Evolutionary conservation across 371 early-diverging fungal genomes (phyloP).

Genomic region (Chytridiales sp.): DNA sequence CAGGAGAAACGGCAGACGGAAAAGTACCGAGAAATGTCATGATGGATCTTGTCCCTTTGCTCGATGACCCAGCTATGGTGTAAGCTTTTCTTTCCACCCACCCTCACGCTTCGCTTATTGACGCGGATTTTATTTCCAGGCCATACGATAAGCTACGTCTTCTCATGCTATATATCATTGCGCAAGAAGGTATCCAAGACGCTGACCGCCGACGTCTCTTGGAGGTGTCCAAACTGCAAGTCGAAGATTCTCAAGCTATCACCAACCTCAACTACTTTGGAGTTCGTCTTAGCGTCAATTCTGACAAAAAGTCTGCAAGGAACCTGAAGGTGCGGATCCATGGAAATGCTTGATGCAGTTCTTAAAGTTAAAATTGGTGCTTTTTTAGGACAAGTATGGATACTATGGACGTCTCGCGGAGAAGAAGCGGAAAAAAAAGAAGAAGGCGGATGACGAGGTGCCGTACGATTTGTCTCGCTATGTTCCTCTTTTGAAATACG

Average conservation of each 20-base stretch:
- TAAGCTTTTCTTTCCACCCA: constrained; percentile 10
- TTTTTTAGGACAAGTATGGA: constrained; percentile 30
- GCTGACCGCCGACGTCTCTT: constrained; percentile 70
- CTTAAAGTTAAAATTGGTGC: background rate
- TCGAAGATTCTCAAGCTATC: constrained; percentile 75
- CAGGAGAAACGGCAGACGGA: constrained; percentile 85
- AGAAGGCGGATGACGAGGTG: constrained; percentile 33
- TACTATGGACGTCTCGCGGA: constrained; percentile 38
- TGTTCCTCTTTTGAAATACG: constrained; percentile 45
- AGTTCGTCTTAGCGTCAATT: constrained; percentile 49
- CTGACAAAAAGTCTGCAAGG: constrained; percentile 31
- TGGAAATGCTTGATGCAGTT: background rate
- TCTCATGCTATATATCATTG: constrained; percentile 83
- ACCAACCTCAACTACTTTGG: constrained; percentile 72
- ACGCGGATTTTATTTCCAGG: constrained; percentile 2
- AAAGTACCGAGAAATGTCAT: constrained; percentile 69
- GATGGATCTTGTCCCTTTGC: constrained; percentile 76
- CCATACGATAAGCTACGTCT: constrained; percentile 79
- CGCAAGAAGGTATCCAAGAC: constrained; percentile 67
- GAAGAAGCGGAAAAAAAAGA: constrained; percentile 39
- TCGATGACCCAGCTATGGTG: constrained; percentile 59
- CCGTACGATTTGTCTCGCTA: constrained; percentile 47
- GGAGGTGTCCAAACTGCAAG: constrained; percentile 76
- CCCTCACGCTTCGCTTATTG: background rate
- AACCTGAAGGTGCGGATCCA: background rate